A percentile compares a stretch with the other conserved stretches of the same genome.
Conservation (phyloP, 345 rosid genomes). For the Clausena lansium region DNA sequence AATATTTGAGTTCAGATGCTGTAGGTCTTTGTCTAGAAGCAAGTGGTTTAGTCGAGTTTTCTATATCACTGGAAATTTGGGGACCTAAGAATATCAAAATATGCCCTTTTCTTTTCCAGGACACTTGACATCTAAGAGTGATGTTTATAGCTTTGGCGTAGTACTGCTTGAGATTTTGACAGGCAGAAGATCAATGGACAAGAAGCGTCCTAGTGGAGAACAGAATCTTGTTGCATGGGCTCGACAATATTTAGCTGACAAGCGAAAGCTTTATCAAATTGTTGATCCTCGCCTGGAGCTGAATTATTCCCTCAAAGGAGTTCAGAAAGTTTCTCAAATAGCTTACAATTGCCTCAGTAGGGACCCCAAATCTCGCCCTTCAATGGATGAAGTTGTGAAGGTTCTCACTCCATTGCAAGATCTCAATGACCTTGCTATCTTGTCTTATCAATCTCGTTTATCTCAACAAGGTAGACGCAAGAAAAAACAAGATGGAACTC, state of each 20-base stretch:
- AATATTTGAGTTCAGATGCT: background rate
- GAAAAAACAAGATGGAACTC: slow-evolving; percentile 54
- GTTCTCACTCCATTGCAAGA: slow-evolving; percentile 60
- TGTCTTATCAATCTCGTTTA: slow-evolving; percentile 53
- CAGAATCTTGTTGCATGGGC: slow-evolving; percentile 94
- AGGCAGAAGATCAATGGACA: slow-evolving; percentile 97
- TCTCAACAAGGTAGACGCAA: slow-evolving; percentile 69
- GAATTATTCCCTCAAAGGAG: slow-evolving; percentile 78
- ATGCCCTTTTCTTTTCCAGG: slow-evolving; percentile 41
- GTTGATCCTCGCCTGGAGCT: slow-evolving; percentile 89
- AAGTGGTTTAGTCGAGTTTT: slow-evolving; percentile 1
- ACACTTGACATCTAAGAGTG: slow-evolving; percentile 91
- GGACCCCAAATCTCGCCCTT: slow-evolving; percentile 72
- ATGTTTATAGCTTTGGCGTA: slow-evolving; percentile 94
- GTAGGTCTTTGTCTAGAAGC: background rate
- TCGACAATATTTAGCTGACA: slow-evolving; percentile 75
- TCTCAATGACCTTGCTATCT: slow-evolving; percentile 64
- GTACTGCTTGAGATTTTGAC: slow-evolving; percentile 89
- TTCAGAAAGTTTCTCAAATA: slow-evolving; percentile 68
- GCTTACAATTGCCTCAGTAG: slow-evolving; percentile 64
- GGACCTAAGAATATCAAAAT: slow-evolving; percentile 2
- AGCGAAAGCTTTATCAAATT: slow-evolving; percentile 67
- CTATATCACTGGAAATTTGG: background rate
- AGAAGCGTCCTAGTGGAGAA: slow-evolving; percentile 85
- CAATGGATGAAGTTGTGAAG: slow-evolving; percentile 69